Percentiles rank a stretch among this genome's conserved stretches.
phyloP scores from a whole-genome alignment of 2,329 filamentous ascomycete species.

The Fusarium xyrophilum region DNA sequence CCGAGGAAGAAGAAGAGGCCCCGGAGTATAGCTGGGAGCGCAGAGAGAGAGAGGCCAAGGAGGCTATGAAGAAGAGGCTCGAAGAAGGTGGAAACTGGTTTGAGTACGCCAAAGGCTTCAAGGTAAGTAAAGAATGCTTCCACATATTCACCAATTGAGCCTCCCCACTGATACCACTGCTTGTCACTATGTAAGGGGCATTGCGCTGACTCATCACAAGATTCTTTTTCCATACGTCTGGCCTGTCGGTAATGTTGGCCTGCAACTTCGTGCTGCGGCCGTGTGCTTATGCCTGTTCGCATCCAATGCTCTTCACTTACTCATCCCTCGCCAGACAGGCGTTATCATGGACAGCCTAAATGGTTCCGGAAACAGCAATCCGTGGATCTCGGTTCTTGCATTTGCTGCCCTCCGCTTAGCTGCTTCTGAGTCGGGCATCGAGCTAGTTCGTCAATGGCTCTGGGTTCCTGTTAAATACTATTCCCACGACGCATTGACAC shows the following conservation, averaged over 20 bases:
- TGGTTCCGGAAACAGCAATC: constrained; percentile 54
- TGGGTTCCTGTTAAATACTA: constrained; percentile 67
- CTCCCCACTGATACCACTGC: too few relatives aligned
- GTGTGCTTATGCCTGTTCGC: constrained; percentile 73
- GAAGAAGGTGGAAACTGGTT: constrained; percentile 79
- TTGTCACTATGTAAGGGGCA: neutral
- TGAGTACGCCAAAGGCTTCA: constrained; percentile 76
- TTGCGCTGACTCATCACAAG: constrained; percentile 46
- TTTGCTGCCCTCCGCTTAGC: constrained; percentile 60
- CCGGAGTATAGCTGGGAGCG: constrained; percentile 63
- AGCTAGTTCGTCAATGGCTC: constrained; percentile 61
- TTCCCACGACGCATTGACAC: constrained; percentile 60
- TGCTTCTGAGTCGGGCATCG: constrained; percentile 62
- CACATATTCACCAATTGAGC: neutral
- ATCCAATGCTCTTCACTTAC: constrained; percentile 74
- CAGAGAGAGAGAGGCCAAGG: constrained; percentile 60
- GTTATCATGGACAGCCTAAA: constrained; percentile 76
- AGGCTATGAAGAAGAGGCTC: constrained; percentile 71
- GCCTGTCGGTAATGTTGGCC: constrained; percentile 69
- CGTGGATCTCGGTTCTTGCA: constrained; percentile 60
- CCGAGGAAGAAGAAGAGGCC: constrained; percentile 48
- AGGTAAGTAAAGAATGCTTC: constrained; percentile 48
- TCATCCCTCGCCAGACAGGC: constrained; percentile 83
- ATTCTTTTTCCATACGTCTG: constrained; percentile 81
- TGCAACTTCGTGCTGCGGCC: constrained; percentile 72